Conservation (phyloP, 805 yeast genomes). For the Ogataea wickerhamii region DNA sequence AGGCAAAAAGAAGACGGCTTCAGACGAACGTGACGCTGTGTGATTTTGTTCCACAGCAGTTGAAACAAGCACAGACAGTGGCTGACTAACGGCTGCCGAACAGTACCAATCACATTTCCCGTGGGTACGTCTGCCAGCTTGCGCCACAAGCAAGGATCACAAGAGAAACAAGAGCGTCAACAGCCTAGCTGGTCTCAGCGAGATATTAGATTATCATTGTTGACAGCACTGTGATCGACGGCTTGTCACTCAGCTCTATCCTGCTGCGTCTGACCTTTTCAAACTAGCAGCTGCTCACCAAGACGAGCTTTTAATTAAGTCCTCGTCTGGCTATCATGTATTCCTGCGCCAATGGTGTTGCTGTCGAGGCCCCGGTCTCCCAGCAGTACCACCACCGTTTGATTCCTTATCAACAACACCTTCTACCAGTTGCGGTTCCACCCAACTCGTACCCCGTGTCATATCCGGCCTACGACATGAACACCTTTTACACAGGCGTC, state of each 20-base stretch:
- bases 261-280: too few relatives aligned
- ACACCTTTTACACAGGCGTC: constrained; percentile 8
- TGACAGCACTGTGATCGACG: too few relatives aligned
- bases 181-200: constrained; percentile 9
- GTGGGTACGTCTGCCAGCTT: background rate
- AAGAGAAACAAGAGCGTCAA: constrained; percentile 7
- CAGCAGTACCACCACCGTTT: background rate
- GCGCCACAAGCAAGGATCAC: background rate
- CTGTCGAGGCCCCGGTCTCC: too few relatives aligned
- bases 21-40: background rate
- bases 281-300: too few relatives aligned
- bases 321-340: too few relatives aligned
- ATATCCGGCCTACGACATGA: constrained; percentile 18
- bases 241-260: too few relatives aligned
- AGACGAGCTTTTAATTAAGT: constrained; percentile 43
- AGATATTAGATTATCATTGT: constrained; percentile 26
- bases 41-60: background rate
- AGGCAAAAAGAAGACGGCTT: background rate
- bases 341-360: too few relatives aligned
- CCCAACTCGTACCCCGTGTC: too few relatives aligned
- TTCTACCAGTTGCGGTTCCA: too few relatives aligned
- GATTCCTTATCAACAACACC: too few relatives aligned
- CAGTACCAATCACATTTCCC: too few relatives aligned
- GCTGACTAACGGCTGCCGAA: background rate
- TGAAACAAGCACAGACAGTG: background rate